phyloP scores from a whole-genome alignment of 2,329 filamentous ascomycete genomes.

The Aspergillus calidoustus region DNA sequence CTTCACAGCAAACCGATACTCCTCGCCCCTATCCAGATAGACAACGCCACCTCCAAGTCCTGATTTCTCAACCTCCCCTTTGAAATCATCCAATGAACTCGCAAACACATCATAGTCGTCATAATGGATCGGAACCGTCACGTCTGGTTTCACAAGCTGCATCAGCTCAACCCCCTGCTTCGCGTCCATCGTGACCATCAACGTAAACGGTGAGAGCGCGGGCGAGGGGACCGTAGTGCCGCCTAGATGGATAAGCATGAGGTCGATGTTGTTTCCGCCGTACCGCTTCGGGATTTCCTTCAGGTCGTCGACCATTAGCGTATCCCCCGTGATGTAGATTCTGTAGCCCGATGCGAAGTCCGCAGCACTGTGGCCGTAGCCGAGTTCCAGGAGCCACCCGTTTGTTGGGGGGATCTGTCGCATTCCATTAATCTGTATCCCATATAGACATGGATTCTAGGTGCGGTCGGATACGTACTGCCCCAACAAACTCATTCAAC shows the following conservation, averaged over 20 bases:
- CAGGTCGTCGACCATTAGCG: conserved; percentile 65
- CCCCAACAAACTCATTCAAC: conserved; percentile 53
- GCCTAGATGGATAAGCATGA: conserved; percentile 70
- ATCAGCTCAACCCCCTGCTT: conserved; percentile 66
- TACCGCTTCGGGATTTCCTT: conserved; percentile 64
- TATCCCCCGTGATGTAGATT: conserved; percentile 71
- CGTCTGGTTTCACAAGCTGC: conserved; percentile 61
- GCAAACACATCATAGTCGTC: conserved; percentile 68
- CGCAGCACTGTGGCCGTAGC: conserved; percentile 42
- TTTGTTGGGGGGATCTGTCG: conserved; percentile 65
- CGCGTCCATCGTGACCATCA: conserved; percentile 74
- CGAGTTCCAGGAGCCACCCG: conserved; percentile 69
- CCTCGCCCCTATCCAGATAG: conserved; percentile 64
- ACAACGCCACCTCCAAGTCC: conserved; percentile 60
- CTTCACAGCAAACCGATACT: conserved; percentile 59
- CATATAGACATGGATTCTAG: no score
- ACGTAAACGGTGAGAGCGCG: conserved; percentile 63
- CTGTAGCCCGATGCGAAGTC: conserved; percentile 56
- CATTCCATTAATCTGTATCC: no score
- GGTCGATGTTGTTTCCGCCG: conserved; percentile 59
- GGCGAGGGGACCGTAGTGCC: conserved; percentile 68
- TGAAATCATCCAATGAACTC: conserved; percentile 64
- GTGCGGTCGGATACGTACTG: conserved; percentile 33
- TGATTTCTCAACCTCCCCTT: conserved; percentile 58
- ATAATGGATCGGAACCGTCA: conserved; percentile 68